phyloP scores from a whole-genome alignment of 257 asterid species.

The Mitragyna speciosa region DNA sequence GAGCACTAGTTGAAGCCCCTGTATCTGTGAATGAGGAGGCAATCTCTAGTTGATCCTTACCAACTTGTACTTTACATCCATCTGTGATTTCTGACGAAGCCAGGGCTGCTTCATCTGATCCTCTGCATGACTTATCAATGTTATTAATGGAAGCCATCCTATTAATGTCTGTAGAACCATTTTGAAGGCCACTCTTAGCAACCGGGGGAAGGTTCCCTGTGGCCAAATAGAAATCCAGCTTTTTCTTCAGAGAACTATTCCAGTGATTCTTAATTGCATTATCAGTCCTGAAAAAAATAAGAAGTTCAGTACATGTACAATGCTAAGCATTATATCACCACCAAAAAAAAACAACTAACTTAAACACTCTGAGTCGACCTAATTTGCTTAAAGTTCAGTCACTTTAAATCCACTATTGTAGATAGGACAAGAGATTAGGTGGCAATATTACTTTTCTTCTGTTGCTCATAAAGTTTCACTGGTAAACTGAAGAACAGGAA shows the following conservation, averaged over 20 bases:
- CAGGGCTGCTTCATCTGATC: constrained; percentile 32
- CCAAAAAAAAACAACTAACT: too few relatives aligned
- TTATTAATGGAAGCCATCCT: constrained; percentile 40
- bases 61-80: constrained; percentile 39
- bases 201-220: constrained; percentile 85
- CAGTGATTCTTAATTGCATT: constrained; percentile 98
- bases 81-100: constrained; percentile 48
- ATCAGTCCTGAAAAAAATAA: constrained; percentile 75
- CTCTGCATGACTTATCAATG: constrained; percentile 36
- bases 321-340: neutral
- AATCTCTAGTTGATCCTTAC: constrained; percentile 39
- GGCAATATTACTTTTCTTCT: neutral
- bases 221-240: constrained; percentile 79
- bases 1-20: constrained; percentile 29
- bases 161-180: constrained; percentile 41
- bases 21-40: constrained; percentile 28
- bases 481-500: neutral
- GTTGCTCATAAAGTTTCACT: neutral
- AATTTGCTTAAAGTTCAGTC: neutral
- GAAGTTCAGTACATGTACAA: neutral
- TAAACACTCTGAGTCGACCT: neutral
- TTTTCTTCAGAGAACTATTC: constrained; percentile 97
- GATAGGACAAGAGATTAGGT: neutral
- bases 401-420: neutral
- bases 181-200: constrained; percentile 45